Base-by-base conservation (phyloP, 139 green algal genomes). In the Micractinium conductrix region DNA sequence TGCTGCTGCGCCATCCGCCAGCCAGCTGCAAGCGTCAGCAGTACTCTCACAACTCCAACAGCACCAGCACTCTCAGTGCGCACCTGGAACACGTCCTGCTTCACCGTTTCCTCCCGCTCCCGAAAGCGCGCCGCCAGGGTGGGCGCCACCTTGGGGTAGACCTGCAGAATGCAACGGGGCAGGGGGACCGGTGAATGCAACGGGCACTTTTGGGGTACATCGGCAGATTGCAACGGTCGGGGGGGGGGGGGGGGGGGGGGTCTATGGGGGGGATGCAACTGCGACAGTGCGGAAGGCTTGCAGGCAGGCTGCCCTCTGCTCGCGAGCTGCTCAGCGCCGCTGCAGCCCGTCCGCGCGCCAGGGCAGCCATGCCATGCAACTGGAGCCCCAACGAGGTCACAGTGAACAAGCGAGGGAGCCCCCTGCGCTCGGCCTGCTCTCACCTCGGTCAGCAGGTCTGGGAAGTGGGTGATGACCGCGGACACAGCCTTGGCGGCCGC, bases 51-150 rank as follows among this genome's bases (percentile, higher is more conserved):
- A n/a, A n/a, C n/a, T n/a, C n/a, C n/a, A n/a, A n/a, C n/a, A n/a
- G n/a, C n/a, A n/a, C n/a, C n/a, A n/a, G n/a, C n/a, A n/a, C n/a
- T n/a, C n/a, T n/a, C n/a, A n/a, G n/a, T n/a, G n/a, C 74, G 26
- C 75, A 81, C 75, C 75, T 87, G 48, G 71, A 96, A 96, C 30
- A 96, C 90, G 74, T 97, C 94, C 8, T 71, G 79, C 87, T 96
- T 96, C 35, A 99, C 96, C 55, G 90, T 98, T 81, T 99, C 96
- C 88, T 99, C 97, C 2, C 97, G 91, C 90, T 99, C 97, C 16
- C 84, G 76, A 93, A 99, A 98, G 9, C 94, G 87, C 26, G 69
- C 72, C 63, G 98, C 85, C 84, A 98, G 90, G 42, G 89, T 85
- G 2, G 87, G 79, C 16, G 70, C 74, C 1, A 88, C 68, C 62